Evolutionary conservation across 2,329 filamentous ascomycete genomes (phyloP), one percentile per base, ranked within the genome.

Genomic region (Colletotrichum sp.): DNA sequence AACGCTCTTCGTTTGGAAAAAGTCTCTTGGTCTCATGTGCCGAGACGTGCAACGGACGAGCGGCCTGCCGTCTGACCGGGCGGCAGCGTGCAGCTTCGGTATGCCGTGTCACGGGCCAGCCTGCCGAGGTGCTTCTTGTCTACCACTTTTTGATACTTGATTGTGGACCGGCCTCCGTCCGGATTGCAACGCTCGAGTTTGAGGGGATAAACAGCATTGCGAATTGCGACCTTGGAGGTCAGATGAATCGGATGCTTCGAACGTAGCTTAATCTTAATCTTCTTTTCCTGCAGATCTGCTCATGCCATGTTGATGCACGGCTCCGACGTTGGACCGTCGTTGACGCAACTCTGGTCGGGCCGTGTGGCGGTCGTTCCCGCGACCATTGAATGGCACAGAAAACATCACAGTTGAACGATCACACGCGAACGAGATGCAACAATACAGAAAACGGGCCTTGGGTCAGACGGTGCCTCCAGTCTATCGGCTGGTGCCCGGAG

Each of bases 21-120:
- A 49, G 18, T 60, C 49, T 36, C 57, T 64, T 68, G 59, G 59
- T 65, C 70, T 73, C 64, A 63, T 32, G n/a, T 74, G 44, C 74
- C 74, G 74, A 73, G 59, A 52, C 15, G 64, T 65, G 70, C 21
- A 34, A 62, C 59, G 39, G 9, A 26, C 26, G 59, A 59, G 36
- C 39, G 21, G 18, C 44, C 44, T 52, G 21, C 28, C 44, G 44
- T 60, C 10, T 69, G 39, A 32, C 57, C 59, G 52, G 32, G 16
- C 64, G 44, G 64, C 49, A 12, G 49, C 39, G 5, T 34, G 28
- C 36, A 52, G 36, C 6, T 7, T 24, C 13, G 44, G 24, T 13
- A 28, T 16, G 30, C 26, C 44, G 24, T 18, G 36, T 13, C 18
- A 39, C 55, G 55, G 34, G 39, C 55, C 62, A 13, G 26, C 32